These are phyloP conservation scores for Pyropia yezoensis DNA, from an alignment of 23 red algal genomes.

Conservation along the genomic window DNA sequence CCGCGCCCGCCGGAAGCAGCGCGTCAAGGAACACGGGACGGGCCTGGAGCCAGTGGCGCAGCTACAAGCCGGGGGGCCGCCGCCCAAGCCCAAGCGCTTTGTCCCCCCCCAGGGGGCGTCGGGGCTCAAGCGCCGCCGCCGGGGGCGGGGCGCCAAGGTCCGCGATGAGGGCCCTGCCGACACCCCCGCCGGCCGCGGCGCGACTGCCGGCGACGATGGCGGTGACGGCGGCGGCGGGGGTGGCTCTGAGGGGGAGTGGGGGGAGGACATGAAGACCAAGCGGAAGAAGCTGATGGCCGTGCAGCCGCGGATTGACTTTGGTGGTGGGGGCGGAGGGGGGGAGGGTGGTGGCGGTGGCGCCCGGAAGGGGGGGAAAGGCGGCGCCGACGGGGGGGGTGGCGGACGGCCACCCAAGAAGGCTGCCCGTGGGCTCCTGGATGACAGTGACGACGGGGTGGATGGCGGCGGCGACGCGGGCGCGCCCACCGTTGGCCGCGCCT, in stretches of 20 bases:
- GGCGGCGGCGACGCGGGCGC: conserved; percentile 4
- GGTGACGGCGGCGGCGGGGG: conserved; percentile 28
- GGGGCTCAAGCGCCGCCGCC: too few relatives aligned
- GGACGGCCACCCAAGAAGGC: not conserved
- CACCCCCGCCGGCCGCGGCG: not conserved
- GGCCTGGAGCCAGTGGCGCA: conserved; percentile 43
- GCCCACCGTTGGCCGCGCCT: not conserved
- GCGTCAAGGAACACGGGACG: conserved; percentile 40
- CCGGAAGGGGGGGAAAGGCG: too few relatives aligned
- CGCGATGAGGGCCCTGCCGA: not conserved
- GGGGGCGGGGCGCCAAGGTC: too few relatives aligned
- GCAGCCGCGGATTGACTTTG: conserved; percentile 4
- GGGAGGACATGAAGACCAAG: conserved; percentile 16
- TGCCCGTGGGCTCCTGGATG: not conserved
- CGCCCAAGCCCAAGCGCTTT: too few relatives aligned
- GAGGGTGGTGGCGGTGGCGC: not conserved
- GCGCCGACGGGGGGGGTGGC: too few relatives aligned
- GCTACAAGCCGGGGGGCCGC: not conserved
- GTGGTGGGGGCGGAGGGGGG: not conserved
- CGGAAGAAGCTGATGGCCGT: conserved; percentile 12
- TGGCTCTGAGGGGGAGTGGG: conserved; percentile 27
- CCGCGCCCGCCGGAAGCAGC: conserved; percentile 36
- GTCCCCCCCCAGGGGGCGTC: too few relatives aligned
- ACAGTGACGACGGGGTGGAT: not conserved
- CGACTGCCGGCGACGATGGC: conserved; percentile 13